Base-by-base conservation (phyloP, 2,329 filamentous ascomycete species). In the Ceratocystis harringtonii region DNA sequence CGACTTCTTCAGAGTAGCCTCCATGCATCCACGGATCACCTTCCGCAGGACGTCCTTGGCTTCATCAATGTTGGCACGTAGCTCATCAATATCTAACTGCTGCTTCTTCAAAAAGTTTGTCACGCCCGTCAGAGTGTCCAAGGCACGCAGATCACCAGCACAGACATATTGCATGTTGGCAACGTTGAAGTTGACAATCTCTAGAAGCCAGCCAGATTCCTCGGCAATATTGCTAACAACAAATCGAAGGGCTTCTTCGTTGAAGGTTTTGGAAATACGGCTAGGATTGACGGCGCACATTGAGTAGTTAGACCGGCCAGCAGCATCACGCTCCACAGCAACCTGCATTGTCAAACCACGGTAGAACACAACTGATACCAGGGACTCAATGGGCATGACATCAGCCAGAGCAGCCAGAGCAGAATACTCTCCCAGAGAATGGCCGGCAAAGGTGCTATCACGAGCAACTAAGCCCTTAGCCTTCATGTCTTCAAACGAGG, bases 251-350 rank as follows among this genome's bases (percentile, higher is more conserved):
- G 94, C 94, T 75, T 94, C 89, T 78, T 99, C 94, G 78, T 95
- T 96, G 83, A 99, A 99, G 0, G 91, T 96, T 83, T 95, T 96
- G 73, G 90, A 95, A 76, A 99, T 96, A 69, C 94, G 87, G 80
- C 91, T 96, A 44, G 94, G 94, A 80, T 99, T 99, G 77, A 99
- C 92, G 66, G 94, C 94, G 76, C 92, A 96, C 94, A 99, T 99
- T 68, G 89, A 92, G 81, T 99, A 99, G 81, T 97, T 97, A 71
- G 92, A 96, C 66, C 94, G 89, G 45, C 94, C 94, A 69, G 84
- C 80, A 67, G 87, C 92, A 75, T 99, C 94, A 74, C 94, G 91
- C 80, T 97, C 94, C 69, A 99, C 94, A 28, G 94, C 94, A 61
- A 99, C 94, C 78, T 99, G 94, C 94, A 99, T 99, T 25, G 94